phyloP scores from a whole-genome alignment of 768 basidiomycete genomes.

The Leccinum imitatum region DNA sequence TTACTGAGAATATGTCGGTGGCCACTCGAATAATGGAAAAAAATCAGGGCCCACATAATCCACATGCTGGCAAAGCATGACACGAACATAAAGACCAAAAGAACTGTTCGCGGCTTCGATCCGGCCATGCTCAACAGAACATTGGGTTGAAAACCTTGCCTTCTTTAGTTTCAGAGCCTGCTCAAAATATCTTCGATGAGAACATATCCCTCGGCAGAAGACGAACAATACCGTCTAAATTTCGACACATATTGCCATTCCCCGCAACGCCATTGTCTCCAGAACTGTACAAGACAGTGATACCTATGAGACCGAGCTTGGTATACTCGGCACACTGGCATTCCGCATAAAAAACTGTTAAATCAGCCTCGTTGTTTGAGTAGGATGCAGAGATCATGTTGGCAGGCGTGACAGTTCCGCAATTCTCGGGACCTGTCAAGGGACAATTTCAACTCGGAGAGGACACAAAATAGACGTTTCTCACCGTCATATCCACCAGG shows the following conservation, averaged over 20 bases:
- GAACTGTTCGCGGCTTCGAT: no score
- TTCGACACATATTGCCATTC: conserved; percentile 34
- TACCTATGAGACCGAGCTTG: conserved; percentile 51
- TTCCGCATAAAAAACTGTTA: conserved; percentile 34
- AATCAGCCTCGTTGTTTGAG: conserved; percentile 36
- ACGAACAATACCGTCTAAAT: conserved; percentile 33
- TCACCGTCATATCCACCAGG: conserved; percentile 40
- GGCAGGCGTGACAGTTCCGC: conserved; percentile 39
- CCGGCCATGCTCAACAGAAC: no score
- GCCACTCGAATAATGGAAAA: no score
- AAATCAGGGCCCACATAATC: no score
- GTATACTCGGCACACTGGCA: conserved; percentile 50
- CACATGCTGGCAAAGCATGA: no score
- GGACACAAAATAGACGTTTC: background rate
- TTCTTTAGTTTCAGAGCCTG: conserved; percentile 37
- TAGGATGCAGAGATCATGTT: conserved; percentile 45
- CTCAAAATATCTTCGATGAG: background rate
- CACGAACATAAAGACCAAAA: no score
- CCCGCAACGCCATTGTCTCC: conserved; percentile 45
- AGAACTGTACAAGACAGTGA: conserved; percentile 42
- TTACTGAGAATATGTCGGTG: no score
- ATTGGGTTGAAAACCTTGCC: conserved; percentile 59
- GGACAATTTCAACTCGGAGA: background rate
- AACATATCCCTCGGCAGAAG: background rate
- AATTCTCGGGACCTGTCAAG: conserved; percentile 23